Percentiles rank a stretch among this genome's conserved stretches.
Evolutionary conservation across 2,329 filamentous ascomycete species (phyloP).

Genomic region (Pseudodiploospora longispora): DNA sequence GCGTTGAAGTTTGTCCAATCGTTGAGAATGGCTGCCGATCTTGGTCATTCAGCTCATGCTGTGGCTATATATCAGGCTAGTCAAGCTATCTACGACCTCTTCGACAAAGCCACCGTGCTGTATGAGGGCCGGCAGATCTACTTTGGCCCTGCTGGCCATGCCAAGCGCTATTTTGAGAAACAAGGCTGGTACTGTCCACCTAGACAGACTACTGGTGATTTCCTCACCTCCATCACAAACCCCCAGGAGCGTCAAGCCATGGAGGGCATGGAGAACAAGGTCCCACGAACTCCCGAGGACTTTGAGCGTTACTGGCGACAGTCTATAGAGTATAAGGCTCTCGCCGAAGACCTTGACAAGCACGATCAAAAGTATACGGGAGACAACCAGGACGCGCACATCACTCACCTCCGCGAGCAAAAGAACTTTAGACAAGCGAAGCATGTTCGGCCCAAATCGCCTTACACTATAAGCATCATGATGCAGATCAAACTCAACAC

Average conservation of each 20-base stretch:
- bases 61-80: conserved; percentile 69
- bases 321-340: conserved; percentile 34
- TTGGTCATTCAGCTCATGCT: conserved; percentile 51
- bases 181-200: conserved; percentile 62
- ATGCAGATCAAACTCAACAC: conserved; percentile 47
- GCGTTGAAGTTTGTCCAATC: conserved; percentile 66
- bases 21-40: conserved; percentile 56
- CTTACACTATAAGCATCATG: conserved; percentile 47
- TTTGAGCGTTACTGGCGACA: conserved; percentile 46
- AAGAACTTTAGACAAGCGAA: conserved; percentile 46
- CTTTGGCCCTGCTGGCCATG: conserved; percentile 54
- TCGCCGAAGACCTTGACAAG: conserved; percentile 40
- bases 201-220: conserved; percentile 61
- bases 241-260: conserved; percentile 48
- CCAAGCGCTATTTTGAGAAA: conserved; percentile 57
- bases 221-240: conserved; percentile 61
- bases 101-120: conserved; percentile 67
- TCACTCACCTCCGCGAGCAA: conserved; percentile 35
- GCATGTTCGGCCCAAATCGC: conserved; percentile 44
- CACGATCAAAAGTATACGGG: conserved; percentile 40
- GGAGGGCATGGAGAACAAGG: conserved; percentile 50
- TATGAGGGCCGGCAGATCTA: conserved; percentile 75
- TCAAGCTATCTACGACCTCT: conserved; percentile 61
- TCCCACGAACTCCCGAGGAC: conserved; percentile 62
- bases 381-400: conserved; percentile 27